Conservation (phyloP, 345 rosid genomes). For the Psidium guajava region DNA sequence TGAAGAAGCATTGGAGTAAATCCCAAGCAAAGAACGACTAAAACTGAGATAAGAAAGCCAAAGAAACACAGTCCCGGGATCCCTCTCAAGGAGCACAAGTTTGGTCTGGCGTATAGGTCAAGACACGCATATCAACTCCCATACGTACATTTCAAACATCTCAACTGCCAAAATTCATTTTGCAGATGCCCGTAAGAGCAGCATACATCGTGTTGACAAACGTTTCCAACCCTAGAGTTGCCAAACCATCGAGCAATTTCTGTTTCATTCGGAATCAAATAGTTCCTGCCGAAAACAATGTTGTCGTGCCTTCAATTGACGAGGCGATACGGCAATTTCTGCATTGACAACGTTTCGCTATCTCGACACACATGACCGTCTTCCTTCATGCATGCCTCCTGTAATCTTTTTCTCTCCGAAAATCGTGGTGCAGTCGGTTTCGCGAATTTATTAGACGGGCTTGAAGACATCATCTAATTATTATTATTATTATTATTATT, state of each 20-base stretch:
- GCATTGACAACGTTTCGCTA: neutral
- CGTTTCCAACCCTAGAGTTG: neutral
- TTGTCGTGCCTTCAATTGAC: neutral
- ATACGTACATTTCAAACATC: neutral
- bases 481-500: too few relatives aligned
- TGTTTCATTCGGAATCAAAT: neutral
- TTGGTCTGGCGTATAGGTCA: neutral
- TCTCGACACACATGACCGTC: neutral
- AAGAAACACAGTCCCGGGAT: neutral
- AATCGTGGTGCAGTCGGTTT: neutral
- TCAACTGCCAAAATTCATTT: neutral
- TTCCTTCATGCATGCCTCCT: neutral
- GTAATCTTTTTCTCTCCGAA: neutral
- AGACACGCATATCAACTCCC: neutral
- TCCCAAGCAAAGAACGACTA: neutral
- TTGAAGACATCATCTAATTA: neutral
- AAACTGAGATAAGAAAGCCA: neutral
- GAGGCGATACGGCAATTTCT: neutral
- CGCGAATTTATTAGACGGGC: neutral
- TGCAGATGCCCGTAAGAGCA: neutral
- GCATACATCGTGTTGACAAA: neutral
- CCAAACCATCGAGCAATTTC: neutral
- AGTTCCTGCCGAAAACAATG: neutral
- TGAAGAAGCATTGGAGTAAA: neutral
- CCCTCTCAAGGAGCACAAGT: neutral